Percentiles rank a stretch among this genome's conserved stretches.
Conservation (phyloP, 2,329 filamentous ascomycete species). For the Aspergillus quadrilineatus region DNA sequence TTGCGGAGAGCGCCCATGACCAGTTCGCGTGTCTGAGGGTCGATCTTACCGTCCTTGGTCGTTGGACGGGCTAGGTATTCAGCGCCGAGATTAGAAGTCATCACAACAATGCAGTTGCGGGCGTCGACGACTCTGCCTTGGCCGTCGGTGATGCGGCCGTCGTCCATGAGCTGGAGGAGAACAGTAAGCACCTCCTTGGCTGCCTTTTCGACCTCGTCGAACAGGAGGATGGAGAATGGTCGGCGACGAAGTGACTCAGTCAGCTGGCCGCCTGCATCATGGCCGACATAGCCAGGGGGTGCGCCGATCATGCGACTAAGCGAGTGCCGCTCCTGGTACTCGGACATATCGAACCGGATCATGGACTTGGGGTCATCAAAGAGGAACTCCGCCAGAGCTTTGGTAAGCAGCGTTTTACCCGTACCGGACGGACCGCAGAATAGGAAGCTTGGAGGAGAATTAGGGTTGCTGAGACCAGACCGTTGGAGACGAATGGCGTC, state of each 20-base stretch:
- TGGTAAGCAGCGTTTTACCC: slow-evolving; percentile 95
- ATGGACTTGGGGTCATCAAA: slow-evolving; percentile 97
- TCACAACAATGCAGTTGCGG: slow-evolving; percentile 97
- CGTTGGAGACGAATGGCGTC: slow-evolving; percentile 95
- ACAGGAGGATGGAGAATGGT: slow-evolving; percentile 95
- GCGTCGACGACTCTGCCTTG: slow-evolving; percentile 94
- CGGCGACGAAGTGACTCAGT: slow-evolving; percentile 91
- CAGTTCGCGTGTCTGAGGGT: slow-evolving; percentile 78
- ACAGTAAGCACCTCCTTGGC: slow-evolving; percentile 97
- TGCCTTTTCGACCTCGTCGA: slow-evolving; percentile 98
- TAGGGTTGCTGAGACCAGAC: slow-evolving; percentile 91
- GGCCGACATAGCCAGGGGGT: slow-evolving; percentile 93
- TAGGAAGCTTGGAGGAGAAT: slow-evolving; percentile 94
- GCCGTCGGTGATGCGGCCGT: slow-evolving; percentile 96
- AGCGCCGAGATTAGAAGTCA: slow-evolving; percentile 96
- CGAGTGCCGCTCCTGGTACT: slow-evolving; percentile 96
- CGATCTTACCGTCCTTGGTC: slow-evolving; percentile 77
- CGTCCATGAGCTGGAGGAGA: slow-evolving; percentile 98
- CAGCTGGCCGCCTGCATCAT: slow-evolving; percentile 92
- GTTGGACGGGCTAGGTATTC: slow-evolving; percentile 84
- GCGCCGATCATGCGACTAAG: slow-evolving; percentile 97
- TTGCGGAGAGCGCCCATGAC: slow-evolving; percentile 88
- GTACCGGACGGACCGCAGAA: slow-evolving; percentile 99
- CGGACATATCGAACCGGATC: slow-evolving; percentile 99
- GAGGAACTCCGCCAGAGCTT: slow-evolving; percentile 93